Conservation (phyloP, 192 early-diverging fungal genomes). For the Cladochytrium replicatum region DNA sequence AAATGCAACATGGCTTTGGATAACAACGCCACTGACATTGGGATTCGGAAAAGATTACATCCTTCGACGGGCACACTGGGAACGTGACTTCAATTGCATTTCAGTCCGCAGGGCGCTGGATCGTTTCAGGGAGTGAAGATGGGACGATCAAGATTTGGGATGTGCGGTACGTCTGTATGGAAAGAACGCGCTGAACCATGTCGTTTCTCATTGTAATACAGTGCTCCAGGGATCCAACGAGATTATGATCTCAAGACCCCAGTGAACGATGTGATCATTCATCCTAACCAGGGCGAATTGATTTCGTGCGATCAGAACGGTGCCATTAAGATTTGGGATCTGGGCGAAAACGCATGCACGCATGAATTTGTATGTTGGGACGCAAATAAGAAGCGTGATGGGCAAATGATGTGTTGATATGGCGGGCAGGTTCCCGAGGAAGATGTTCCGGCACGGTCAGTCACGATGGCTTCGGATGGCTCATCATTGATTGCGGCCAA, state of each 20-base stretch:
- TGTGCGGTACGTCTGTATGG: slow-evolving; percentile 32
- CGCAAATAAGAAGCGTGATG: too few relatives aligned
- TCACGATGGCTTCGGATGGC: slow-evolving; percentile 74
- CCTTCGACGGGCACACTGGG: slow-evolving; percentile 47
- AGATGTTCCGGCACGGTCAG: slow-evolving; percentile 68
- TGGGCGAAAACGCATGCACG: slow-evolving; percentile 46
- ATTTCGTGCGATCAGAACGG: slow-evolving; percentile 52
- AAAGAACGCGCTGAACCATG: too few relatives aligned
- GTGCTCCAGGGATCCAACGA: slow-evolving; percentile 46
- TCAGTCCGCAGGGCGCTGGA: slow-evolving; percentile 49
- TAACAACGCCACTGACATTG: too few relatives aligned
- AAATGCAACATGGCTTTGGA: too few relatives aligned
- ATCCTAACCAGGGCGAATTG: slow-evolving; percentile 53
- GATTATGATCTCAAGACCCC: slow-evolving; percentile 48
- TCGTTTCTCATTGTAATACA: too few relatives aligned
- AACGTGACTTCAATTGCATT: slow-evolving; percentile 48
- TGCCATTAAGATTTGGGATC: slow-evolving; percentile 48
- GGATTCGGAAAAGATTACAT: too few relatives aligned
- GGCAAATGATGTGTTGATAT: slow-evolving; percentile 3
- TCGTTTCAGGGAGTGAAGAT: slow-evolving; percentile 47
- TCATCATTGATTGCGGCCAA: slow-evolving; percentile 74
- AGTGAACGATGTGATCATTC: slow-evolving; percentile 51
- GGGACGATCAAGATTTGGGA: slow-evolving; percentile 57
- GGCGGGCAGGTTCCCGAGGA: slow-evolving; percentile 54
- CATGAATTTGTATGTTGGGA: slow-evolving; percentile 35